Conservation (phyloP, 495 filamentous ascomycete genomes). For the Alectoria sarmentosa region DNA sequence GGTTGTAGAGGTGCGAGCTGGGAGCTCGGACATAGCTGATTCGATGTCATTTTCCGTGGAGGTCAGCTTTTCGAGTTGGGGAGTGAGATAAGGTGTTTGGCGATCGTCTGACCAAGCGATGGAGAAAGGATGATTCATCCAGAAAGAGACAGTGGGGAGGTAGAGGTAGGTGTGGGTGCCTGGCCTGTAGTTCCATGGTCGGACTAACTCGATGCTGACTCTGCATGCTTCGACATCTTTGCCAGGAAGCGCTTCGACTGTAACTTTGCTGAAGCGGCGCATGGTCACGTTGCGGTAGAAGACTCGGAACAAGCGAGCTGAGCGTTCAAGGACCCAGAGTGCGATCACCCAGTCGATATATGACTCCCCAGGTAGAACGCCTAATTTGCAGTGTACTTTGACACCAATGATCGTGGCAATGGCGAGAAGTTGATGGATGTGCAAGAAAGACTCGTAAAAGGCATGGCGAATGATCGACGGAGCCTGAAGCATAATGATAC, state of each 20-base stretch:
- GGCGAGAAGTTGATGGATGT: constrained; percentile 66
- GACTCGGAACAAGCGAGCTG: constrained; percentile 44
- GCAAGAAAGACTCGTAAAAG: constrained; percentile 84
- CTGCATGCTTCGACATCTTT: constrained; percentile 39
- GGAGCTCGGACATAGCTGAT: constrained; percentile 25
- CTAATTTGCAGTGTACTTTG: constrained; percentile 61
- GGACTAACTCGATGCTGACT: constrained; percentile 67
- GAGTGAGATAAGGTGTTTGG: constrained; percentile 22
- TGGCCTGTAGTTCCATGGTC: constrained; percentile 63
- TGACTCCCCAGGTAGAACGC: constrained; percentile 50
- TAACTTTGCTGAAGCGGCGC: constrained; percentile 36
- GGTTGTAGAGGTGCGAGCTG: constrained; percentile 40
- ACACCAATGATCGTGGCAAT: constrained; percentile 57
- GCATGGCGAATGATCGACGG: constrained; percentile 73
- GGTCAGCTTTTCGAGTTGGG: constrained; percentile 39
- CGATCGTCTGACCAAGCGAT: constrained; percentile 44
- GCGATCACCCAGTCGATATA: constrained; percentile 54
- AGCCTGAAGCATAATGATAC: constrained; percentile 62
- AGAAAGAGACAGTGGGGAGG: constrained; percentile 65
- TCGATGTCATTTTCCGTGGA: constrained; percentile 8
- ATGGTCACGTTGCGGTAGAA: constrained; percentile 54
- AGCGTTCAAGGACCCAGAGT: constrained; percentile 61
- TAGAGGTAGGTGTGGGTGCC: constrained; percentile 80
- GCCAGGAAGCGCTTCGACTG: constrained; percentile 46
- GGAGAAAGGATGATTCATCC: constrained; percentile 57